These are phyloP conservation scores for Aspergillus sclerotiicarbonarius DNA, from an alignment of 495 filamentous ascomycete genomes.

Conservation along the genomic window DNA sequence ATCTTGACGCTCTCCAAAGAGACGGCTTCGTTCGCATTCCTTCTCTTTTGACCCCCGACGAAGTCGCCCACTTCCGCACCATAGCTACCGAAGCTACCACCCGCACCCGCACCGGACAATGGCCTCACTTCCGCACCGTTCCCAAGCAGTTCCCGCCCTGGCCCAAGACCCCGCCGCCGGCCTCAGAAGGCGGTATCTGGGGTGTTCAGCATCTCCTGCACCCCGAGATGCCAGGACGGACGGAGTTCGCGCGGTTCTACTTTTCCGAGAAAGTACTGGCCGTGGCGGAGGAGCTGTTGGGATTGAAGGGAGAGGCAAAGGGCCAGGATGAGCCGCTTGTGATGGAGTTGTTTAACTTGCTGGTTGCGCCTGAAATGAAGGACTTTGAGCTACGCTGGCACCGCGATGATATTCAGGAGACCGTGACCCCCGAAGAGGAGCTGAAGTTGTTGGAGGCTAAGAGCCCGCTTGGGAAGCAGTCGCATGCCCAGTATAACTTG, in stretches of 20 bases:
- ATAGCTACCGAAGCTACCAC: constrained; percentile 52
- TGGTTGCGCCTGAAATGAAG: constrained; percentile 60
- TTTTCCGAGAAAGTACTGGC: constrained; percentile 60
- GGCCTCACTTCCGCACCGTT: constrained; percentile 78
- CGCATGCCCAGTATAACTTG: constrained; percentile 78
- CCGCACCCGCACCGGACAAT: constrained; percentile 59
- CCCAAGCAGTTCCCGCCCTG: constrained; percentile 87
- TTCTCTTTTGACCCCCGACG: constrained; percentile 45
- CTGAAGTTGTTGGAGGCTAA: constrained; percentile 37
- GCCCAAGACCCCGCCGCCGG: constrained; percentile 49
- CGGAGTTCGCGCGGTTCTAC: constrained; percentile 60
- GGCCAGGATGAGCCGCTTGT: constrained; percentile 51
- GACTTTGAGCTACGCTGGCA: constrained; percentile 76
- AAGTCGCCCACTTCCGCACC: constrained; percentile 52
- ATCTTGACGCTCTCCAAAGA: constrained; percentile 44
- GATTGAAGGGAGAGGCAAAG: constrained; percentile 28
- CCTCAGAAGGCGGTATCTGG: constrained; percentile 68
- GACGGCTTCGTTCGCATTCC: constrained; percentile 50
- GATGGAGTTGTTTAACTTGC: constrained; percentile 78
- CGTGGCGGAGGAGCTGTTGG: constrained; percentile 57
- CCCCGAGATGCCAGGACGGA: constrained; percentile 56
- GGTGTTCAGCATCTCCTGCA: constrained; percentile 82
- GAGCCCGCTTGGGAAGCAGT: constrained; percentile 46
- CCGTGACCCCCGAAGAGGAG: constrained; percentile 57
- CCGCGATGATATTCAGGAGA: constrained; percentile 67